Evolutionary conservation across 1,139 yeast genomes (phyloP).

Genomic region (Tardiomyces depauwii): DNA sequence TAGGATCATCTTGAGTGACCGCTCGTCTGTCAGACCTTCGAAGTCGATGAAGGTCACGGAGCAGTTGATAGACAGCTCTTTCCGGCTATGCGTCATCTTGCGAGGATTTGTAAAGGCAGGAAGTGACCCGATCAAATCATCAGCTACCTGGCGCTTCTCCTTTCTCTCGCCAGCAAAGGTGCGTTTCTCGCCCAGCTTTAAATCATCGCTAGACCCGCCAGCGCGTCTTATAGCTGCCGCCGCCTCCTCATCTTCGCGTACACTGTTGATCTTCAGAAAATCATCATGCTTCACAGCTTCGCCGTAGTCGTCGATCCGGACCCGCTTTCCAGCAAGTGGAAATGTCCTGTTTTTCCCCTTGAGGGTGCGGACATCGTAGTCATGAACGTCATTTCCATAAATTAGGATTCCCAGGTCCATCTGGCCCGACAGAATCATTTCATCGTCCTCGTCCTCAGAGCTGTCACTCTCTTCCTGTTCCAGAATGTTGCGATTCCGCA

Average conservation of each 20-base stretch:
- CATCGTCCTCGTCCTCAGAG: conserved; percentile 22
- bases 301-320: conserved; percentile 78
- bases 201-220: conserved; percentile 10
- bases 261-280: conserved; percentile 29
- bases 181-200: conserved; percentile 28
- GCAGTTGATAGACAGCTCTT: conserved; percentile 47
- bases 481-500: conserved; percentile 43
- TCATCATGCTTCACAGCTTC: conserved; percentile 54
- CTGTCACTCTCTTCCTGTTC: conserved; percentile 32
- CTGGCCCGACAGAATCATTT: conserved; percentile 13
- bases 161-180: conserved; percentile 24
- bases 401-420: conserved; percentile 23
- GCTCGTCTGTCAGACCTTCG: conserved; percentile 73
- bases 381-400: conserved; percentile 34
- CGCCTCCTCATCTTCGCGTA: conserved; percentile 1
- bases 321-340: conserved; percentile 50
- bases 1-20: conserved; percentile 71
- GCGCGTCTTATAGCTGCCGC: background rate
- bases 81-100: conserved; percentile 28
- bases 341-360: conserved; percentile 66
- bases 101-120: conserved; percentile 37
- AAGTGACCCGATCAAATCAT: conserved; percentile 36
- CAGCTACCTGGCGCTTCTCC: conserved; percentile 23
- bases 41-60: conserved; percentile 70
- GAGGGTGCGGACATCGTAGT: conserved; percentile 53